Base-by-base conservation (phyloP, 345 rosid species). In the Rubroshorea leprosula region DNA sequence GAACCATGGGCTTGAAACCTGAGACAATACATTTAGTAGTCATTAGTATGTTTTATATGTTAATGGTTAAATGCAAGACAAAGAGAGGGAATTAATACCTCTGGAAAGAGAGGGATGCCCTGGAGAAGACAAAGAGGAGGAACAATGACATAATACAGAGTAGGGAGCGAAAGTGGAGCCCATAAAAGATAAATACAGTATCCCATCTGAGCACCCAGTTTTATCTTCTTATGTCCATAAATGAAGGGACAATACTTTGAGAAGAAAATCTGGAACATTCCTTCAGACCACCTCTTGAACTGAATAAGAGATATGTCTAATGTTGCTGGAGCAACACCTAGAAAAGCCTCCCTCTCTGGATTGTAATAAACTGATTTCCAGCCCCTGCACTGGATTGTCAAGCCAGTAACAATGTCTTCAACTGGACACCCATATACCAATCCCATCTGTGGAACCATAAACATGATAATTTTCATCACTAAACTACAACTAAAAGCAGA, bases 301-400 rank as follows among this genome's bases (percentile, higher is more conserved):
- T 80, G 82, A 23, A 66, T 31, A 18, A 80, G 67, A 18, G 54
- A 15, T 23, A 23, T 44, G 25, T 65, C 70, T 8, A 80, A 65
- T 0, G 76, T 72, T 66, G 72, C 17, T 7, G 96, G 78, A 0
- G 74, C 74, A 44, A 74, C 64, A 12, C 85, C 82, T 19, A 67
- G 22, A 38, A 74, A 77, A 3, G 69, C 76, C 25, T 16, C 24
- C 19, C 47, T 73, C 0, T 54, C 19, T 23, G 85, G 80, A 62
- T 23, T 43, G 35, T 59, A 70, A 51, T 14, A 59, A 6, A 75
- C 20, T 12, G 85, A 72, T 64, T 67, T 87, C 94, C 94, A 85
- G 63, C 96, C 96, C 16, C 64, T 71, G 63, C 85, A 80, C 54
- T 82, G 82, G 58, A 88, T 83, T 15, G 85, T 50, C 35, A 88